phyloP scores from a whole-genome alignment of 2,329 filamentous ascomycete genomes.

The Grosmannia clavigera region DNA sequence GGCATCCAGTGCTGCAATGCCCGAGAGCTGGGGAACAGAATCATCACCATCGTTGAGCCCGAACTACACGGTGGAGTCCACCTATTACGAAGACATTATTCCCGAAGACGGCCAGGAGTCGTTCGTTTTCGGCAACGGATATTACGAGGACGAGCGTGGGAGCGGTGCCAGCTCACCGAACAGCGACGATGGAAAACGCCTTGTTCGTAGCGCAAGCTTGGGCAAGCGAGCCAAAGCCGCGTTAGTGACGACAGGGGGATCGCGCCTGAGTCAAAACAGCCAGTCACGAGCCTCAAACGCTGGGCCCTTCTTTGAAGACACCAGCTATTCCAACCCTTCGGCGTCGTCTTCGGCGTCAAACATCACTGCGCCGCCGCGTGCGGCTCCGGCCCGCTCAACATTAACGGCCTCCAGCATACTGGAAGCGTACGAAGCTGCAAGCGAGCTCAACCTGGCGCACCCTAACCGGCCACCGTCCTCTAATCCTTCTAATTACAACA shows the following conservation, averaged over 20 bases:
- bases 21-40: constrained; percentile 48
- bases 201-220: constrained; percentile 49
- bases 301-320: constrained; percentile 29
- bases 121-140: constrained; percentile 27
- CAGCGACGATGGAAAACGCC: constrained; percentile 39
- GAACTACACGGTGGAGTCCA: constrained; percentile 32
- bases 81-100: constrained; percentile 32
- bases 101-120: constrained; percentile 31
- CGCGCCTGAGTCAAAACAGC: constrained; percentile 23
- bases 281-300: constrained; percentile 13
- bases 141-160: constrained; percentile 30
- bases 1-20: constrained; percentile 61
- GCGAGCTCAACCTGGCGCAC: constrained; percentile 18
- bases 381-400: constrained; percentile 15
- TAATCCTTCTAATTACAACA: constrained; percentile 2
- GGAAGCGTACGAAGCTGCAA: constrained; percentile 37
- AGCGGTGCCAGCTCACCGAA: constrained; percentile 20
- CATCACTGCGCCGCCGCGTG: constrained; percentile 23
- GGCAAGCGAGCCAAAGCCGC: constrained; percentile 48
- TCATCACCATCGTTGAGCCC: constrained; percentile 32
- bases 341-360: constrained; percentile 28
- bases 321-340: constrained; percentile 32
- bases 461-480: constrained; percentile 14
- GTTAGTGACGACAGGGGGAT: constrained; percentile 31
- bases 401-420: constrained; percentile 35